Base-by-base conservation (phyloP, 192 early-diverging fungal species). In the Coemansia asiatica region DNA sequence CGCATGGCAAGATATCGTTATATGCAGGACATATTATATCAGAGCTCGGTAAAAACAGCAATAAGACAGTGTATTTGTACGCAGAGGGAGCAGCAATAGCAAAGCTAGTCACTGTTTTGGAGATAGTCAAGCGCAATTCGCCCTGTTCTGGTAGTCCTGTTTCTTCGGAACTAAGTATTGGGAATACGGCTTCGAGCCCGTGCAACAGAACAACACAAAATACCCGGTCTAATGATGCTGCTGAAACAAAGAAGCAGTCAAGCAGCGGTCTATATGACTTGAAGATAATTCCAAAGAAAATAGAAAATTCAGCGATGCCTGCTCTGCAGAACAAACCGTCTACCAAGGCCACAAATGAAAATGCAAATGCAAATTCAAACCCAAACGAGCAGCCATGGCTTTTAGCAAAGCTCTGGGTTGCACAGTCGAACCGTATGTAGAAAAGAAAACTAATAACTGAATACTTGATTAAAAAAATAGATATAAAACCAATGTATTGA, bases 101-200 rank as follows among this genome's bases (percentile, higher is more conserved):
- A 48, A 81, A 81, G 61, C 69, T 81, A 12, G 44, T 64, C 1
- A 74, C 72, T 0, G 70, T 81, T 16, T 19, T 75, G 13, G 79
- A 81, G 57, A 69, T 75, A 31, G 69, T 72, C 18, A 81, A 81
- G 56, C 44, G 78, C 6, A 26, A 40, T 51, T 10, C 46, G 53
- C 21, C 63, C 51, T 54, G 35, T 27, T 8, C 60, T 49, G 18
- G 28, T 2, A 29, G 23, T 10, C 12, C 4, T 2, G 3, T 56
- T 15, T 7, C 23, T 2, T 56, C 55, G 13, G 55, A 31, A 21
- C 35, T 74, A 48, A 26, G 48, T 12, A 48, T 80, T 28, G 44
- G 60, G 22, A 61, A 50, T 5, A 54, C 51, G 51, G 25, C 25
- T 26, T 28, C 51, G 6, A 54, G 51, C 26, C 51, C 51, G 1